Evolutionary conservation across 768 basidiomycete genomes (phyloP).

Genomic region (Podaxis mareebaensis): DNA sequence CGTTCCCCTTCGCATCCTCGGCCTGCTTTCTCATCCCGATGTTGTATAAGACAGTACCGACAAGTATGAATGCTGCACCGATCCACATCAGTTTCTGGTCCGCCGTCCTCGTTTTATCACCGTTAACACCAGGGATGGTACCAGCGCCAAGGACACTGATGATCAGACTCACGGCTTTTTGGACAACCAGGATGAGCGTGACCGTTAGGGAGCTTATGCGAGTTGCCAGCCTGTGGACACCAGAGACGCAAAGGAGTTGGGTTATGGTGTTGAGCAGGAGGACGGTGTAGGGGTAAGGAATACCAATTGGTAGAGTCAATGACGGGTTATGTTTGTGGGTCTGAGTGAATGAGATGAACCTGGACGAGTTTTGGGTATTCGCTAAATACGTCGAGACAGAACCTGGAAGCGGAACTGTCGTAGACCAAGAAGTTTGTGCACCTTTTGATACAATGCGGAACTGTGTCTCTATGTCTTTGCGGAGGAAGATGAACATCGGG

Average conservation of each 20-base stretch:
- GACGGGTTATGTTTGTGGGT: constrained; percentile 29
- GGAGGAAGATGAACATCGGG: constrained; percentile 71
- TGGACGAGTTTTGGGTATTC: constrained; percentile 20
- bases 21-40: constrained; percentile 33
- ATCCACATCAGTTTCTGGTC: constrained; percentile 59
- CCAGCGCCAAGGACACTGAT: constrained; percentile 62
- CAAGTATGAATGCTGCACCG: constrained; percentile 67
- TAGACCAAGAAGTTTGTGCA: constrained; percentile 39
- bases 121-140: constrained; percentile 21
- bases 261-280: constrained; percentile 79
- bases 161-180: constrained; percentile 77
- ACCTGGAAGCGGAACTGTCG: constrained; percentile 23
- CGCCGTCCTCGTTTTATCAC: constrained; percentile 18
- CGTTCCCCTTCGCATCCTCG: constrained; percentile 20
- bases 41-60: constrained; percentile 74
- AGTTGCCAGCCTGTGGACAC: constrained; percentile 84
- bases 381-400: background rate
- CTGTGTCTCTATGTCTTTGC: constrained; percentile 51
- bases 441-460: constrained; percentile 40
- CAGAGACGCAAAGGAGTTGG: constrained; percentile 81
- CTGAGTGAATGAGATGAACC: constrained; percentile 36
- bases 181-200: constrained; percentile 76
- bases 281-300: constrained; percentile 64
- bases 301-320: constrained; percentile 30
- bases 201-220: constrained; percentile 75